These are phyloP conservation scores for Aureobasidium sp. DNA, from an alignment of 2,329 filamentous ascomycete species.

Conservation along the genomic window DNA sequence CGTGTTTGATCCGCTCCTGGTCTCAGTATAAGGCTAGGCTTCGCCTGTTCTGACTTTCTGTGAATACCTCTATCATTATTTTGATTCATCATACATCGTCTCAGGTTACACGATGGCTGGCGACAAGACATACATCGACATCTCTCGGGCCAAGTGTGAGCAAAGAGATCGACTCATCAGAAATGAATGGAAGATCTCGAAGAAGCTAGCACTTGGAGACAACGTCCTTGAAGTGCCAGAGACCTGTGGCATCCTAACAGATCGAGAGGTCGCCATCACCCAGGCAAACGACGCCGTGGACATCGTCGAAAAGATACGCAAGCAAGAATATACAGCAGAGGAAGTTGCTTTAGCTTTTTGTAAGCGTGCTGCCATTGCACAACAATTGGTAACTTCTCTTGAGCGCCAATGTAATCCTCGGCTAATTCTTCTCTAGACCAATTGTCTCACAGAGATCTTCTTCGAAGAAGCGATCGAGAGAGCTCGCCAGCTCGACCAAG, in stretches of 20 bases:
- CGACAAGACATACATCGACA: conserved; percentile 15
- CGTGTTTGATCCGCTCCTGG: neutral
- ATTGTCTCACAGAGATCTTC: conserved; percentile 31
- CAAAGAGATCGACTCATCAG: conserved; percentile 17
- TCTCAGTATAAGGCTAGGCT: neutral
- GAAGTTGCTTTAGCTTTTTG: conserved; percentile 34
- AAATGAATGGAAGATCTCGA: conserved; percentile 16
- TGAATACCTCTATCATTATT: neutral
- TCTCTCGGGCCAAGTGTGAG: conserved; percentile 17
- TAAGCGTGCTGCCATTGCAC: conserved; percentile 30
- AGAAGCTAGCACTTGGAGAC: neutral
- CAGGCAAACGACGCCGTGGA: conserved; percentile 42
- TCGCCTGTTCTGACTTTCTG: neutral
- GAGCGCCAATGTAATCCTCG: neutral
- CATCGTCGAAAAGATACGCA: conserved; percentile 30
- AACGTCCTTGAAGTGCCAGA: conserved; percentile 42
- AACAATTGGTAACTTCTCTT: conserved; percentile 22
- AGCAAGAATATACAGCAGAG: conserved; percentile 24
- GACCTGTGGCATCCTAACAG: conserved; percentile 43
- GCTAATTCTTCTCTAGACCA: conserved; percentile 17
- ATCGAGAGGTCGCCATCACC: conserved; percentile 47
- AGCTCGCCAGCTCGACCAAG: conserved; percentile 23
- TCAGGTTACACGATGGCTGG: neutral
- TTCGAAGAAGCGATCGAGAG: conserved; percentile 35
- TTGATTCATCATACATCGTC: no score